These are phyloP conservation scores for Tricholoma sp. DNA, from an alignment of 768 basidiomycete genomes.

Conservation along the genomic window DNA sequence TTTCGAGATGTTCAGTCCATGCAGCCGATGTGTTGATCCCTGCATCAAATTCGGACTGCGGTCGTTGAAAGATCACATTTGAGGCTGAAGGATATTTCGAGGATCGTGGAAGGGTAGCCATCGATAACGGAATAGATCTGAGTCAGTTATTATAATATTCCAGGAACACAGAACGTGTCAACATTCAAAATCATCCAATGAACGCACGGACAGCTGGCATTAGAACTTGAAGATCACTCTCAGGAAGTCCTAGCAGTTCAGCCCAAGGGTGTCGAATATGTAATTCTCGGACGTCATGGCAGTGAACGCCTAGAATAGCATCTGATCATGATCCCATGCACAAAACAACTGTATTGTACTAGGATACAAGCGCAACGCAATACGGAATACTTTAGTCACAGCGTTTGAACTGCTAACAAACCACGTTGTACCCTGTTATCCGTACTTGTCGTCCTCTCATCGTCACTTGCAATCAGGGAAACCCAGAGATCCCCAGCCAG, in stretches of 20 bases:
- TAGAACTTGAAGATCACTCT: no score
- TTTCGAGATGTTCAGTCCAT: conserved; percentile 63
- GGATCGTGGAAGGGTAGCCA: conserved; percentile 17
- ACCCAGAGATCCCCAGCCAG: conserved; percentile 57
- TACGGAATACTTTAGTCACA: no score
- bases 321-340: no score
- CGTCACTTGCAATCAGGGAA: conserved; percentile 47
- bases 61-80: conserved; percentile 15
- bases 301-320: no score
- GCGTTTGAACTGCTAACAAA: not conserved
- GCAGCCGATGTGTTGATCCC: conserved; percentile 75
- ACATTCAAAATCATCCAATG: not conserved
- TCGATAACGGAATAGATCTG: not conserved
- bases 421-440: not conserved
- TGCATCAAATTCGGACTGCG: conserved; percentile 59
- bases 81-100: conserved; percentile 11
- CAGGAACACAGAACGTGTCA: not conserved
- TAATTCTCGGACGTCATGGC: no score
- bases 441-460: not conserved
- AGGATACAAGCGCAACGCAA: no score
- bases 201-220: no score
- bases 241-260: no score
- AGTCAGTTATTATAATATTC: not conserved
- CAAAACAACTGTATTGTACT: no score
- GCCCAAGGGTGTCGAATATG: not conserved